These are phyloP conservation scores for Meredithiella fracta DNA, from an alignment of 2,329 filamentous ascomycete species.

Conservation along the genomic window DNA sequence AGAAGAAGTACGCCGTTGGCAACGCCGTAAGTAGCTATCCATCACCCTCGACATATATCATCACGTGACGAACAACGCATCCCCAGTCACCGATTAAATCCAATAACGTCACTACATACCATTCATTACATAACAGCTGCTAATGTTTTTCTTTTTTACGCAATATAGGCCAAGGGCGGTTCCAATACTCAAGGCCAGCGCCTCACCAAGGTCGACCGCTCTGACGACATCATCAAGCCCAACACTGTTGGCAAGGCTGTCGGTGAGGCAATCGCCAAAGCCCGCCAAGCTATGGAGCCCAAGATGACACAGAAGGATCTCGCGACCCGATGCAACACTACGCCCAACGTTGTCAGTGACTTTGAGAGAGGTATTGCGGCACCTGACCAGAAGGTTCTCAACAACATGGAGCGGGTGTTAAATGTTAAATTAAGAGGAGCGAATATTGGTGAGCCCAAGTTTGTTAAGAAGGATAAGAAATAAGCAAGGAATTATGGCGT, in stretches of 20 bases:
- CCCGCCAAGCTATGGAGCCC: slow-evolving; percentile 66
- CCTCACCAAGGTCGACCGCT: slow-evolving; percentile 92
- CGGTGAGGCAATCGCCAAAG: slow-evolving; percentile 64
- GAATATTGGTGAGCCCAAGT: slow-evolving; percentile 73
- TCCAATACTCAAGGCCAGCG: slow-evolving; percentile 66
- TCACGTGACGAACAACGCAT: neutral
- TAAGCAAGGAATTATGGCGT: slow-evolving; percentile 1
- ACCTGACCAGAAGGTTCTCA: slow-evolving; percentile 72
- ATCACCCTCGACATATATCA: neutral
- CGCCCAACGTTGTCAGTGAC: slow-evolving; percentile 59
- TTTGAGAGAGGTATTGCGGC: slow-evolving; percentile 67
- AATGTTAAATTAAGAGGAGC: slow-evolving; percentile 74
- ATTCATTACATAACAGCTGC: neutral
- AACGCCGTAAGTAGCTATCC: slow-evolving; percentile 51
- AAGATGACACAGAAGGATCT: slow-evolving; percentile 90
- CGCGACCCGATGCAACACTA: slow-evolving; percentile 81
- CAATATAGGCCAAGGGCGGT: slow-evolving; percentile 10
- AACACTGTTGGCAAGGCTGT: slow-evolving; percentile 74
- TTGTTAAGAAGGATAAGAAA: slow-evolving; percentile 44
- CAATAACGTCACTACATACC: too few species aligned
- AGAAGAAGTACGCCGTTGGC: slow-evolving; percentile 74
- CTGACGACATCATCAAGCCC: slow-evolving; percentile 93
- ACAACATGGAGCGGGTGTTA: slow-evolving; percentile 64
- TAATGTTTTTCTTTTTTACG: slow-evolving; percentile 22
- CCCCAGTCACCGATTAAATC: neutral